A percentile compares a stretch with the other conserved stretches of the same genome.
These are phyloP conservation scores for Prorocentrum cordatum DNA, from an alignment of 169 alveolate genomes.

Conservation along the genomic window DNA sequence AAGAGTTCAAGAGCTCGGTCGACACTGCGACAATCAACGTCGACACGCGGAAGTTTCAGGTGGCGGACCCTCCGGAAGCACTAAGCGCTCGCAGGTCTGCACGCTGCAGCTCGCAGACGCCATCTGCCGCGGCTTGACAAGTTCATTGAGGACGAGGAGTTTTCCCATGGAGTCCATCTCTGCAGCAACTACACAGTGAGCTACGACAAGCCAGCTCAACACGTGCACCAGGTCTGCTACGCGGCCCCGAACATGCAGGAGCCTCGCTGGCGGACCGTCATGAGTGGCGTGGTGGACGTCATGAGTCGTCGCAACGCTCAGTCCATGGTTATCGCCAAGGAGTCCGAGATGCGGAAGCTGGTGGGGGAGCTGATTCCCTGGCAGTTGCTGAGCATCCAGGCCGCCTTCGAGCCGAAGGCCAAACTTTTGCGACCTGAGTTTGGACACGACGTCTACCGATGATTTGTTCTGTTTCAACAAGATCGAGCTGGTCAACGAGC, in stretches of 20 bases:
- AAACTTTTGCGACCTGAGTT: background rate
- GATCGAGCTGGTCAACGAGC: background rate
- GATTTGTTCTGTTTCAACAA: background rate
- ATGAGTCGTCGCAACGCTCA: background rate
- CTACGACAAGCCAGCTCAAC: too few species aligned
- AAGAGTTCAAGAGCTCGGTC: too few species aligned
- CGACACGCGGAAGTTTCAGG: too few species aligned
- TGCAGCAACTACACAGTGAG: too few species aligned
- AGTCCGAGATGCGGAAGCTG: background rate
- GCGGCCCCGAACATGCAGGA: background rate
- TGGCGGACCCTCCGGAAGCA: background rate
- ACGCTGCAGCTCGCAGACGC: conserved; percentile 1
- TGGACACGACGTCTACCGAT: background rate
- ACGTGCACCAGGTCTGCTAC: background rate
- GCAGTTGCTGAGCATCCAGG: background rate
- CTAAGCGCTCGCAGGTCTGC: background rate
- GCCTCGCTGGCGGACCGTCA: background rate
- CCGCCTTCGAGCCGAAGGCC: background rate
- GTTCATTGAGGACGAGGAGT: background rate
- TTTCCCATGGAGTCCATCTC: background rate
- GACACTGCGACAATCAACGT: too few species aligned
- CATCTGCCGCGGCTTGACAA: background rate
- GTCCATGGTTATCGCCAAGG: background rate
- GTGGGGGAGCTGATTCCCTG: background rate
- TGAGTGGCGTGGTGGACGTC: background rate